phyloP scores from a whole-genome alignment of 306 rosid genomes.

The Abrus pulchellus region DNA sequence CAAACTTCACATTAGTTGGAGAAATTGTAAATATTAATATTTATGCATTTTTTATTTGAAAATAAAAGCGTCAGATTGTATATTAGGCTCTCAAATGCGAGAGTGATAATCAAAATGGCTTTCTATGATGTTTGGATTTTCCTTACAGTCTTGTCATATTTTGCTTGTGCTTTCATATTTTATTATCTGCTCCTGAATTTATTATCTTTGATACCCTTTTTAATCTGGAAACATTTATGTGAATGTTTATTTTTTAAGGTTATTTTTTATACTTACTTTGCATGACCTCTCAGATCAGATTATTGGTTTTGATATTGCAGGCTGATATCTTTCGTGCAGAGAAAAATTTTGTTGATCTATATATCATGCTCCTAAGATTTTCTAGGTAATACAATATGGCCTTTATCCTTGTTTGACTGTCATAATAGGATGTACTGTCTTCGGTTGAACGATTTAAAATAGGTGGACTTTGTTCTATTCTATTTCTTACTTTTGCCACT shows the following conservation, averaged over 20 bases:
- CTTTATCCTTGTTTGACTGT: neutral
- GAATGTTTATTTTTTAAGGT: neutral
- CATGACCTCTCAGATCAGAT: constrained; percentile 35
- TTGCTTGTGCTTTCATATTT: neutral
- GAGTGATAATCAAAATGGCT: constrained; percentile 21
- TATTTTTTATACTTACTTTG: constrained; percentile 27
- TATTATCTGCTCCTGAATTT: constrained; percentile 25
- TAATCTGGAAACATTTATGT: neutral
- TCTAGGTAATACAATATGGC: constrained; percentile 68
- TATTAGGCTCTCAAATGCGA: neutral
- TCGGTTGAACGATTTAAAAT: constrained; percentile 28
- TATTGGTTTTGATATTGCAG: constrained; percentile 58
- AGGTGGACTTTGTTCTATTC: constrained; percentile 7
- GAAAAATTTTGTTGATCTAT: constrained; percentile 81
- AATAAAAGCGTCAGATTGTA: neutral
- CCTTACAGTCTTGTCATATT: neutral
- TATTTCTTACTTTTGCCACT: constrained; percentile 24
- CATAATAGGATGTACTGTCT: neutral
- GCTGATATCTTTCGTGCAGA: constrained; percentile 89
- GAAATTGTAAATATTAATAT: constrained; percentile 2
- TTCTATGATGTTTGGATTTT: neutral
- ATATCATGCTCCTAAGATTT: constrained; percentile 84
- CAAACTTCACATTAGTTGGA: constrained; percentile 16
- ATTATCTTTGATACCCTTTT: neutral
- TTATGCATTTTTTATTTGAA: constrained; percentile 22